Base-by-base conservation (phyloP, 495 filamentous ascomycete species). In the Penicillium cosmopolitanum region DNA sequence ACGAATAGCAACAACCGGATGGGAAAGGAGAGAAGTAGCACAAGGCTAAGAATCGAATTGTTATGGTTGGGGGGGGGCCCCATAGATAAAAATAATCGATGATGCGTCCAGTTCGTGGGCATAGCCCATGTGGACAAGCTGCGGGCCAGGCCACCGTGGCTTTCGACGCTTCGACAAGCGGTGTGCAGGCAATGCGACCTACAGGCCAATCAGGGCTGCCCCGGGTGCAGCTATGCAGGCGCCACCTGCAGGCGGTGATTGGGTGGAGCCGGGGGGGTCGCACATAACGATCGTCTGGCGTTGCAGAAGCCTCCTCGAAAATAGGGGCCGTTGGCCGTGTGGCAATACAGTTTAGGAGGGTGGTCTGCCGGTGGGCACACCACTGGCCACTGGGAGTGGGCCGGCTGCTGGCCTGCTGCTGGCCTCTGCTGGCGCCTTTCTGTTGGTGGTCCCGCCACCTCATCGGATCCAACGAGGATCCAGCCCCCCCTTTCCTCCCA, bases 31-130 rank as follows among this genome's bases (percentile, higher is more conserved):
- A 48, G 46, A 48, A 28, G 46, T 48, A 48, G 46, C 21, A 48
- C 21, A 51, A 58, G 56, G 36, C 46, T 36, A 33, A 56, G 23
- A 50, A 51, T n/a, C 18, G 19, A 42, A 50, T 15, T 50, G 16
- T 36, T 43, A 44, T 43, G 19, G 47, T 13, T 21, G 25, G 4
- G 47, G 48, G 42, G 18, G 53, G 53, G 50, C n/a, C 34, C 8
- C 44, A 51, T 16, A 23, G 55, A 61, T 61, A 57, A 65, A 65
- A 65, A 65, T 65, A 65, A 62, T 63, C 60, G 51, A 63, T 63
- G 60, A 63, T 63, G 56, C 60, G 56, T 63, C 60, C 55, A 63
- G 55, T 60, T 51, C 50, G 50, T 51, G 50, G 50, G 50, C 50
- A 36, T 36, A 34, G 31, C 50, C 50, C 50, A 60, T 60, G 57